phyloP scores from a whole-genome alignment of 208 protist genomes.

The Crithidia fasciculata region DNA sequence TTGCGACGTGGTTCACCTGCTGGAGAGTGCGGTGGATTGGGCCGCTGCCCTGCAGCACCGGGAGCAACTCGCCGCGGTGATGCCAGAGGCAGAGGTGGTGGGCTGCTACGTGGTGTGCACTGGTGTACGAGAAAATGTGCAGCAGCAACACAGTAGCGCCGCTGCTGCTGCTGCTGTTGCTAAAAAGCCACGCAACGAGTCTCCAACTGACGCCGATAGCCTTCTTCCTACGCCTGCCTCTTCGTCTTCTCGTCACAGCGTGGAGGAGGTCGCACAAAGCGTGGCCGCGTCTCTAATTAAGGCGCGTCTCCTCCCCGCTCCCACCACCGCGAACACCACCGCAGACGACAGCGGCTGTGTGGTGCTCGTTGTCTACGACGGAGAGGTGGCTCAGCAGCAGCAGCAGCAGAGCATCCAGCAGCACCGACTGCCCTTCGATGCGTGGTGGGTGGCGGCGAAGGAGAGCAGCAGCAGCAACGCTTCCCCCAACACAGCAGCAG shows the following conservation, averaged over 20 bases:
- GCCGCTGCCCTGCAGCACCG: constrained; percentile 33
- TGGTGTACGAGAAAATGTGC: neutral
- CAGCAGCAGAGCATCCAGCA: neutral
- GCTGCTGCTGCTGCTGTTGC: no score
- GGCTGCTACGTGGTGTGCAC: constrained; percentile 74
- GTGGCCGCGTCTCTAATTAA: neutral
- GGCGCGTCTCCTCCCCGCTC: no score
- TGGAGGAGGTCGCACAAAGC: constrained; percentile 23
- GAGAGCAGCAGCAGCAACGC: neutral
- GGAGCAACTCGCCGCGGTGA: constrained; percentile 51
- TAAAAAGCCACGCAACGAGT: constrained; percentile 10
- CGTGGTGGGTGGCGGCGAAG: neutral
- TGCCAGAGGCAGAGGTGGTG: constrained; percentile 53
- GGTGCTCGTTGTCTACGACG: constrained; percentile 26
- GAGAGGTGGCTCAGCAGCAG: constrained; percentile 2
- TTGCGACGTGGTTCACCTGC: neutral
- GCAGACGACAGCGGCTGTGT: constrained; percentile 1
- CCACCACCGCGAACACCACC: no score
- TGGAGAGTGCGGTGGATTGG: constrained; percentile 46
- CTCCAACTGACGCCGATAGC: neutral
- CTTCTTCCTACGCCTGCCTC: neutral
- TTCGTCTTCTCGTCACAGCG: no score
- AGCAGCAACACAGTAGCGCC: neutral
- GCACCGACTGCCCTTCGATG: constrained; percentile 23
- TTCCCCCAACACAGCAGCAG: neutral